Percentiles rank a stretch among this genome's conserved stretches.
Conservation (phyloP, 2,329 filamentous ascomycete genomes). For the Colletotrichum sojae region DNA sequence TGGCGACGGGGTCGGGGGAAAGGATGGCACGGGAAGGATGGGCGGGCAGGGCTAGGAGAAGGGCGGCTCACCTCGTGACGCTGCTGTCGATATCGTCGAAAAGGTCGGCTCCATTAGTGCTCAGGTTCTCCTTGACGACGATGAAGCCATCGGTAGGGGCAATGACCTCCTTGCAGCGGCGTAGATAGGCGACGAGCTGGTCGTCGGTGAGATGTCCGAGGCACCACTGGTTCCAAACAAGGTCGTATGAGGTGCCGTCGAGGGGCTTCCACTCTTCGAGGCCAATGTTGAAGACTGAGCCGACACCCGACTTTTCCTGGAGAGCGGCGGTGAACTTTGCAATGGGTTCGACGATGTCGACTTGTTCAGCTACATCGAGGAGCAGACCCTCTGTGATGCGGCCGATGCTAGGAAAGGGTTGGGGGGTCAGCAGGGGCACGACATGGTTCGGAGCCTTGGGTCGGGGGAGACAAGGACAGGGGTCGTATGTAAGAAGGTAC, state of each 20-base stretch:
- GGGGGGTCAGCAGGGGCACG: conserved; percentile 27
- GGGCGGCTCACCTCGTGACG: conserved; percentile 36
- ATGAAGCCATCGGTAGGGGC: conserved; percentile 50
- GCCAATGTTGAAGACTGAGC: conserved; percentile 78
- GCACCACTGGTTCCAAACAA: conserved; percentile 96
- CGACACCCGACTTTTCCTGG: conserved; percentile 68
- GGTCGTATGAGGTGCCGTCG: conserved; percentile 72
- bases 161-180: conserved; percentile 66
- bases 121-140: conserved; percentile 77
- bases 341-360: conserved; percentile 91
- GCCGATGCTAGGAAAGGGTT: conserved; percentile 73
- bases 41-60: not conserved
- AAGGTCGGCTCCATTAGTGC: conserved; percentile 70
- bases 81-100: conserved; percentile 53
- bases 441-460: conserved; percentile 29
- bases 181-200: conserved; percentile 78
- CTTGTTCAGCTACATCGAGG: conserved; percentile 75
- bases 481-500: conserved; percentile 22
- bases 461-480: conserved; percentile 28
- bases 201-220: conserved; percentile 83
- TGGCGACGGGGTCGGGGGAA: conserved; percentile 23
- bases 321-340: conserved; percentile 81
- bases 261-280: conserved; percentile 78
- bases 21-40: conserved; percentile 1
- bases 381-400: conserved; percentile 85